Base-by-base conservation (phyloP, 805 yeast species). In the Yarrowia keelungensis region DNA sequence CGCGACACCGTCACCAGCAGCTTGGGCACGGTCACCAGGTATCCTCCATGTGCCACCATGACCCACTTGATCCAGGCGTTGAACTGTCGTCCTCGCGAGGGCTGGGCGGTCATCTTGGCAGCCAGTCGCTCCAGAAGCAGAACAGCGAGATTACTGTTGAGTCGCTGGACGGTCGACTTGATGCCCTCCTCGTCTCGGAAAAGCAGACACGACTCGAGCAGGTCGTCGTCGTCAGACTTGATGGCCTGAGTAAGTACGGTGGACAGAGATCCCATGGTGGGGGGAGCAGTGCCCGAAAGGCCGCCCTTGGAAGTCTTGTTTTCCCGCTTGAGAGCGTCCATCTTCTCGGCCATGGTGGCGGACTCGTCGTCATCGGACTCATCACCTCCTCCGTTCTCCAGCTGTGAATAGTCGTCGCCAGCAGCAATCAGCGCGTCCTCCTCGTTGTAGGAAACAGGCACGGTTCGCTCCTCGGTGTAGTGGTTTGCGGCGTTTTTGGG, bases 211-310 rank as follows among this genome's bases (percentile, higher is more conserved):
- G 91, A 86, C 77, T 95, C 98, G 71, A 95, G 82, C 69, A 95
- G 81, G 10, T 95, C 81, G 74, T 88, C 92, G 76, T 95, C 99
- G 74, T 90, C 91, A 22, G 96, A 88, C 74, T 86, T 88, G 71
- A 95, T 82, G 0, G 99, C 94, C 80, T 95, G 99, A 14, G 93
- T 82, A 54, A 95, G 82, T n/a, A 95, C 86, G 0, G 90, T 87
- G 1, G 97, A 86, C 70, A 65, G 62, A 51, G 73, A 43, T 32
- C 32, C 62, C 36, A 61, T 43, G 53, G 45, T 45, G 11, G 64
- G 38, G 35, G 64, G 46, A 45, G 67, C 69, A 11, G 42, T 73
- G 56, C 72, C 68, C 41, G 76, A 71, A 50, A 71, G 50, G 5
- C 50, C 76, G 56, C 70, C 71, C 64, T 69, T 76, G 69, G 72